These are phyloP conservation scores for Acacia crassicarpa DNA, from an alignment of 306 rosid genomes.

Conservation along the genomic window DNA sequence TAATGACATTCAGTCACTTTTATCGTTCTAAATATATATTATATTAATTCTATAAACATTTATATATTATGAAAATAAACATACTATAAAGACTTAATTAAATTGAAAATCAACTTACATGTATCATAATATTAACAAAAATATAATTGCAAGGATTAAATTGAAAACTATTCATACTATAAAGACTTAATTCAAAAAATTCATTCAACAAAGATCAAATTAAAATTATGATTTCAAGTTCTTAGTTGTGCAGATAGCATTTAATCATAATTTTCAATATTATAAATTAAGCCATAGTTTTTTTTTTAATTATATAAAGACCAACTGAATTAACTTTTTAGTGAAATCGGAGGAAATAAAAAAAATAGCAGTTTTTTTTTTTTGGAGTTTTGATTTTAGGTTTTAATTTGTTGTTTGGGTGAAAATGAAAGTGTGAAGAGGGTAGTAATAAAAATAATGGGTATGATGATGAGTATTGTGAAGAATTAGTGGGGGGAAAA, in stretches of 20 bases:
- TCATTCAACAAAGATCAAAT: not conserved
- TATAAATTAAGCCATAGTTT: not conserved
- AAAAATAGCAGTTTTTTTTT: not conserved
- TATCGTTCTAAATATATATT: not conserved
- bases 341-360: not conserved
- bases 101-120: not conserved
- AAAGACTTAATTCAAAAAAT: no score
- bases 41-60: not conserved
- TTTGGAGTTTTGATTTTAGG: not conserved
- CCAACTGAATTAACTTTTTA: not conserved
- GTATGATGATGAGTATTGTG: not conserved
- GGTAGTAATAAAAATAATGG: not conserved
- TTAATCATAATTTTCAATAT: not conserved
- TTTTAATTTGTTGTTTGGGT: not conserved
- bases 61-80: not conserved
- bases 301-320: not conserved
- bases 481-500: conserved; percentile 34
- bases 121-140: not conserved
- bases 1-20: not conserved
- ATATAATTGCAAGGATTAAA: not conserved
- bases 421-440: conserved; percentile 24
- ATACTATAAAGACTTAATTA: not conserved
- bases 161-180: not conserved
- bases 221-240: not conserved
- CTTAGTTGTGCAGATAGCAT: not conserved